A percentile compares a stretch with the other conserved stretches of the same genome.
Conservation (phyloP, 345 rosid species). For the Lenwebbia sp. region DNA sequence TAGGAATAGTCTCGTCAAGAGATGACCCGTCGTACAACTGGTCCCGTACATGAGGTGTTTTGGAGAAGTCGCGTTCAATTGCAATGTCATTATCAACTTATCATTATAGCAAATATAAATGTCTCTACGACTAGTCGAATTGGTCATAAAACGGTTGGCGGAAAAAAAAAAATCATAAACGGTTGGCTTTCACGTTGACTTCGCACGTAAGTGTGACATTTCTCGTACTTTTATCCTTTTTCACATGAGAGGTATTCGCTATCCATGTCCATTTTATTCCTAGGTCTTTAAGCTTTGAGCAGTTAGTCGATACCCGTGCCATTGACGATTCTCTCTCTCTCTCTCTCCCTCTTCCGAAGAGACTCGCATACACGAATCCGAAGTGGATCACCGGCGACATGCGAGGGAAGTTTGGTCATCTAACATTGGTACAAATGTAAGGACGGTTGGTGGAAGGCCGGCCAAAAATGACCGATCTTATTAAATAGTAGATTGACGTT, state of each 20-base stretch:
- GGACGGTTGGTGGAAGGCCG: not conserved
- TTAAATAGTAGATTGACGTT: not conserved
- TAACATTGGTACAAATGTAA: not conserved
- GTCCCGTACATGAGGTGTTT: not conserved
- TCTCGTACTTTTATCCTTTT: not conserved
- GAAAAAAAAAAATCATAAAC: not conserved
- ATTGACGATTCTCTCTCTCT: not conserved
- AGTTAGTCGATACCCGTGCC: not conserved
- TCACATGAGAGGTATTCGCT: not conserved
- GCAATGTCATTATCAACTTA: not conserved
- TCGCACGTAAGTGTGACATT: not conserved
- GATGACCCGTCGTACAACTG: not conserved
- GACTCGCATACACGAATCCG: not conserved
- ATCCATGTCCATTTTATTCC: not conserved
- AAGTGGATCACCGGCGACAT: not conserved
- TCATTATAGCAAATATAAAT: not conserved
- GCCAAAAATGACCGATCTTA: not conserved
- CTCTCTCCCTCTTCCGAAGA: not conserved
- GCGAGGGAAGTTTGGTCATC: not conserved
- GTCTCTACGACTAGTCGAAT: not conserved
- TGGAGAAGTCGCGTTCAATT: not conserved
- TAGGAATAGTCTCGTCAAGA: not conserved
- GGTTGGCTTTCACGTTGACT: not conserved
- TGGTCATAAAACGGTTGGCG: not conserved
- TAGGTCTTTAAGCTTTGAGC: not conserved